Evolutionary conservation across 805 yeast genomes (phyloP).

Genomic region (Phaffomyces thermotolerans): DNA sequence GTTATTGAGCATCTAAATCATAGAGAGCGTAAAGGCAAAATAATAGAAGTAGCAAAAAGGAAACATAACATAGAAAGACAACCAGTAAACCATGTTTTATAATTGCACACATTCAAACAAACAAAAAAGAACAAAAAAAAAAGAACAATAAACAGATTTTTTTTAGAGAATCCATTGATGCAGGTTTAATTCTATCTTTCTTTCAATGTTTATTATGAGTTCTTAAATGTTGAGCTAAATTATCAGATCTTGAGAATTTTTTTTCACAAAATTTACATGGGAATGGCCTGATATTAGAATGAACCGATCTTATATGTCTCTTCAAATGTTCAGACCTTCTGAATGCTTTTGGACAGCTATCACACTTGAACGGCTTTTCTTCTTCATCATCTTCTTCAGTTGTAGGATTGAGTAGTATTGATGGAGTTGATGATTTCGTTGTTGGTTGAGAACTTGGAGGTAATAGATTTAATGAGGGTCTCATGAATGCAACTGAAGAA

Average conservation of each 20-base stretch:
- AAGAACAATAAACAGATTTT: too few relatives aligned
- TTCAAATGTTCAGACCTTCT: conserved; percentile 72
- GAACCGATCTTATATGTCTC: conserved; percentile 66
- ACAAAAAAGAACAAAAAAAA: too few relatives aligned
- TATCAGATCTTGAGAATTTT: conserved; percentile 60
- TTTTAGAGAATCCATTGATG: too few relatives aligned
- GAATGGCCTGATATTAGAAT: conserved; percentile 64
- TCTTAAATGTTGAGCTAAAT: conserved; percentile 58
- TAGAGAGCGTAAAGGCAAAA: too few relatives aligned
- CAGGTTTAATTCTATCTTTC: neutral
- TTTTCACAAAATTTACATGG: conserved; percentile 55
- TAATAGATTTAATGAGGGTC: conserved; percentile 1
- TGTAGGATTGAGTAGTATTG: neutral
- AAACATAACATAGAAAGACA: too few relatives aligned
- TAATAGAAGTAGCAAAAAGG: too few relatives aligned
- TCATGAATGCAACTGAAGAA: conserved; percentile 11
- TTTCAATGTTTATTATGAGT: conserved; percentile 32
- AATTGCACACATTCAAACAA: too few relatives aligned
- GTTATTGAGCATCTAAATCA: too few relatives aligned
- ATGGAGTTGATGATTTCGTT: conserved; percentile 5
- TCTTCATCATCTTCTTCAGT: conserved; percentile 13
- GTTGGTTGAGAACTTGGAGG: conserved; percentile 3
- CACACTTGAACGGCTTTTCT: conserved; percentile 58
- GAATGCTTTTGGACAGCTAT: conserved; percentile 55
- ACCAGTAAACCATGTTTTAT: too few relatives aligned